phyloP scores from a whole-genome alignment of 2,329 filamentous ascomycete species.

The Monilinia fructigena region DNA sequence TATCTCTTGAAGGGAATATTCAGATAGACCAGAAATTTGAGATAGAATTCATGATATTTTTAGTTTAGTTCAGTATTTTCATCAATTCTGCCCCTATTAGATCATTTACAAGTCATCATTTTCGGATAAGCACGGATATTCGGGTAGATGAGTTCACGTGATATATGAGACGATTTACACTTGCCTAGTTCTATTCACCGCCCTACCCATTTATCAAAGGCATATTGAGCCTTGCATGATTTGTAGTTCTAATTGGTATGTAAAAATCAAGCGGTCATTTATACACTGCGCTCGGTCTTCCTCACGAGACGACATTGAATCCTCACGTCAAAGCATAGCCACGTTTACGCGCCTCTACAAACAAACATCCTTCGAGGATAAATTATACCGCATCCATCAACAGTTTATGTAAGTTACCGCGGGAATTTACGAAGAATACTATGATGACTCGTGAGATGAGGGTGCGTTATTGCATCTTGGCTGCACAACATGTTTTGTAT shows the following conservation, averaged over 20 bases:
- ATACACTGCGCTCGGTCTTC: not conserved
- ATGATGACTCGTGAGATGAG: not conserved
- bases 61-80: not conserved
- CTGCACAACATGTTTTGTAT: not conserved
- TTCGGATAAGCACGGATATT: not conserved
- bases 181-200: too few species aligned
- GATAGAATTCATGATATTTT: not conserved
- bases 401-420: not conserved
- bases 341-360: not conserved
- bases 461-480: not conserved
- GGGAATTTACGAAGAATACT: not conserved
- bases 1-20: not conserved
- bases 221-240: not conserved
- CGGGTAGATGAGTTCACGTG: not conserved
- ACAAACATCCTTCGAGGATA: not conserved
- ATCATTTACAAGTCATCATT: not conserved
- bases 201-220: too few species aligned
- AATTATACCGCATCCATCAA: not conserved
- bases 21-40: not conserved
- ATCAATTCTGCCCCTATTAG: not conserved
- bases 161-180: not conserved
- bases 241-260: not conserved
- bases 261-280: not conserved
- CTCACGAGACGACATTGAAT: constrained; percentile 6
- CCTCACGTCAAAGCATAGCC: not conserved